phyloP scores from a whole-genome alignment of 2,329 filamentous ascomycete genomes.

The Colletotrichum sansevieriae region DNA sequence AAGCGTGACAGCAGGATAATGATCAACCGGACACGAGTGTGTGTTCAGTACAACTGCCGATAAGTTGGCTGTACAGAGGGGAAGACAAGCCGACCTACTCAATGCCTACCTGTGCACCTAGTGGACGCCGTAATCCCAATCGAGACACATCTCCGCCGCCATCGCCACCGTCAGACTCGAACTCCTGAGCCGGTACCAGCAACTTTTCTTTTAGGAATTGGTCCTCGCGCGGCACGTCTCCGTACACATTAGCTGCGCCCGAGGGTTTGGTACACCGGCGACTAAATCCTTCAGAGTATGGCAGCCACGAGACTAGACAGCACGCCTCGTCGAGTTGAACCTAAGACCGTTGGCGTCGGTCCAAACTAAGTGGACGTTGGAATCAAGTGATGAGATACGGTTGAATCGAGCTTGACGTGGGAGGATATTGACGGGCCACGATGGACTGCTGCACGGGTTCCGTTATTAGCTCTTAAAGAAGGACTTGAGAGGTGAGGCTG shows the following conservation, averaged over 20 bases:
- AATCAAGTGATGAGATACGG: neutral
- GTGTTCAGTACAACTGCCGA: constrained; percentile 7
- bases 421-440: neutral
- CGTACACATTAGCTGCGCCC: constrained; percentile 25
- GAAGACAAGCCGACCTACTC: neutral
- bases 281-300: constrained; percentile 18
- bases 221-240: constrained; percentile 11
- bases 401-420: neutral
- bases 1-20: constrained; percentile 1
- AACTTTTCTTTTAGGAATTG: constrained; percentile 11
- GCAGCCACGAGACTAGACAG: constrained; percentile 17
- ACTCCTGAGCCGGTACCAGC: constrained; percentile 4
- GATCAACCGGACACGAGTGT: neutral
- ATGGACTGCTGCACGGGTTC: neutral
- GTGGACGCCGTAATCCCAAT: neutral
- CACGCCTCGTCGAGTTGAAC: neutral
- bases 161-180: neutral
- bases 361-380: constrained; percentile 13
- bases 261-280: constrained; percentile 32
- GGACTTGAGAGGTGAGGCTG: neutral
- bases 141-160: constrained; percentile 20
- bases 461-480: neutral
- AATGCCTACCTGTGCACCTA: neutral
- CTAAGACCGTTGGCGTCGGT: constrained; percentile 29
- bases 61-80: neutral